phyloP scores from a whole-genome alignment of 345 rosid genomes.

The Linum usitatissimum region DNA sequence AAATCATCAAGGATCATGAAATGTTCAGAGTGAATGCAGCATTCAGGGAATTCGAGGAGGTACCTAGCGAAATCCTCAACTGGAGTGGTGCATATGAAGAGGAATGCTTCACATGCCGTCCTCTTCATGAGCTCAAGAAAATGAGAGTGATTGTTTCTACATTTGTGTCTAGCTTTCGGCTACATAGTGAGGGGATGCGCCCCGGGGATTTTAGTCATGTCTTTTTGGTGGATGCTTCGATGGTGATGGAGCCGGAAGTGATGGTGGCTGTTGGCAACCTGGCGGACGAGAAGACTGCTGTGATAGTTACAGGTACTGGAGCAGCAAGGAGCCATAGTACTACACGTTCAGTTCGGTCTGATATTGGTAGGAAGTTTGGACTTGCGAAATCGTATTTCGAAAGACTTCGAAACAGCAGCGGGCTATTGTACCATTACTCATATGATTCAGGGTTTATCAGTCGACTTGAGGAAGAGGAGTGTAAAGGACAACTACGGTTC shows the following conservation, averaged over 20 bases:
- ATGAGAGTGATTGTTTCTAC: constrained; percentile 26
- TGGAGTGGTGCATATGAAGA: constrained; percentile 16
- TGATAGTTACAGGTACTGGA: constrained; percentile 25
- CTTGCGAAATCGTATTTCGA: constrained; percentile 24
- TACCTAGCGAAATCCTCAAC: constrained; percentile 20
- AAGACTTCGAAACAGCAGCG: constrained; percentile 12
- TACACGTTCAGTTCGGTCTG: constrained; percentile 23
- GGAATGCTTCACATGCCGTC: constrained; percentile 24
- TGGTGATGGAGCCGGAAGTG: constrained; percentile 29
- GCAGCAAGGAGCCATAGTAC: not conserved
- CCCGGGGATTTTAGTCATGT: constrained; percentile 30
- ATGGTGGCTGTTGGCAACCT: constrained; percentile 29
- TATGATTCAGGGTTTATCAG: not conserved
- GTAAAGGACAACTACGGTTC: not conserved
- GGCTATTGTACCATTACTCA: not conserved
- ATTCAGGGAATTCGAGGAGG: constrained; percentile 25
- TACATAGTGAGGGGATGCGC: constrained; percentile 15
- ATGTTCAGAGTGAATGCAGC: constrained; percentile 37
- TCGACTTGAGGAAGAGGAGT: not conserved
- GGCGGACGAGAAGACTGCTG: constrained; percentile 16
- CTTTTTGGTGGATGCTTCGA: constrained; percentile 27
- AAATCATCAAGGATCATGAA: constrained; percentile 11
- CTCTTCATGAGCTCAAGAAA: constrained; percentile 10
- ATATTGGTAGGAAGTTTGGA: constrained; percentile 21
- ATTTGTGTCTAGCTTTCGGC: constrained; percentile 22